These are phyloP conservation scores for Cyberlindnera subsufficiens DNA, from an alignment of 805 yeast genomes.

Conservation along the genomic window DNA sequence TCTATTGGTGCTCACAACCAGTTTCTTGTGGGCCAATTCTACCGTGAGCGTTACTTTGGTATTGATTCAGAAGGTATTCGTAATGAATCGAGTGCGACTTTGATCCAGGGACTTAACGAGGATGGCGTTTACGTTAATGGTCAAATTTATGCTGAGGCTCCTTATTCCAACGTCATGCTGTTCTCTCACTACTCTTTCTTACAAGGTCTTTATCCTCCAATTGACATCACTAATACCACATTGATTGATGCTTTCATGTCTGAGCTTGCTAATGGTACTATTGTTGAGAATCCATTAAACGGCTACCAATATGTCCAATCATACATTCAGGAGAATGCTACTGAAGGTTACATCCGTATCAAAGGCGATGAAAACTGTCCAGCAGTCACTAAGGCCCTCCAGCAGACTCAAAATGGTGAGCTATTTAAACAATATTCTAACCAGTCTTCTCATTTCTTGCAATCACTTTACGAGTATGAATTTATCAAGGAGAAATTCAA, in stretches of 20 bases:
- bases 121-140: slow-evolving; percentile 32
- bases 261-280: slow-evolving; percentile 34
- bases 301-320: slow-evolving; percentile 43
- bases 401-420: slow-evolving; percentile 24
- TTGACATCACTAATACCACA: slow-evolving; percentile 18
- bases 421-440: slow-evolving; percentile 27
- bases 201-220: slow-evolving; percentile 44
- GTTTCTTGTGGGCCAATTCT: slow-evolving; percentile 33
- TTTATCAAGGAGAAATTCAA: slow-evolving; percentile 21
- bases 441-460: slow-evolving; percentile 33
- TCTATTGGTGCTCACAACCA: slow-evolving; percentile 37
- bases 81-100: slow-evolving; percentile 22
- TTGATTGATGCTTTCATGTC: slow-evolving; percentile 25
- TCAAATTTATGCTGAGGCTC: slow-evolving; percentile 32
- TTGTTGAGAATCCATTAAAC: slow-evolving; percentile 31
- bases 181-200: slow-evolving; percentile 38
- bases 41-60: slow-evolving; percentile 38
- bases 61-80: slow-evolving; percentile 21
- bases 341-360: slow-evolving; percentile 35
- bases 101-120: slow-evolving; percentile 26
- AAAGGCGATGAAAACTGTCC: slow-evolving; percentile 40
- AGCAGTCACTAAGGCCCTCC: slow-evolving; percentile 28
- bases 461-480: slow-evolving; percentile 24
- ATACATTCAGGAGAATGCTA: slow-evolving; percentile 29
- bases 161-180: slow-evolving; percentile 30